A percentile compares a stretch with the other conserved stretches of the same genome.
phyloP scores from a whole-genome alignment of 345 rosid species.

The Sonneratia caseolaris region DNA sequence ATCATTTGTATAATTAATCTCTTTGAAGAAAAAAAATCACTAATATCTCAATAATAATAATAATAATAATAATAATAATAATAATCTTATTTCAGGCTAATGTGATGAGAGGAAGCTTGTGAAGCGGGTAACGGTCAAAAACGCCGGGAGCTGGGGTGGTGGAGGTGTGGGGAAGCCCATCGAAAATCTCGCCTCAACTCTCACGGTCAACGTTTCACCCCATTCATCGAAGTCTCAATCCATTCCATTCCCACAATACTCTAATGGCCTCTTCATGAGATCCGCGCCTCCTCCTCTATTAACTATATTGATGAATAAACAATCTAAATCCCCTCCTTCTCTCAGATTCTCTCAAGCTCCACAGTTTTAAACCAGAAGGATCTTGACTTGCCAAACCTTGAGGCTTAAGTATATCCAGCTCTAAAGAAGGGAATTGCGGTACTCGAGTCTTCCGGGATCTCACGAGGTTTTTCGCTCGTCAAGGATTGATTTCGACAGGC shows the following conservation, averaged over 20 bases:
- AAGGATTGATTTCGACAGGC: background rate
- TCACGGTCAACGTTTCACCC: conserved; percentile 16
- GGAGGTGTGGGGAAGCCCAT: background rate
- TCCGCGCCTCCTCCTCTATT: conserved; percentile 14
- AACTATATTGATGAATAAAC: background rate
- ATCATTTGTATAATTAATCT: too few relatives aligned
- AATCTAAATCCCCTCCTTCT: background rate
- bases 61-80: too few relatives aligned
- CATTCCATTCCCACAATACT: background rate
- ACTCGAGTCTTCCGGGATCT: background rate
- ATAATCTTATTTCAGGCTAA: background rate
- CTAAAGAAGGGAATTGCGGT: conserved; percentile 9
- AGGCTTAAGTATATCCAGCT: conserved; percentile 29
- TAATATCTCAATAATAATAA: too few relatives aligned
- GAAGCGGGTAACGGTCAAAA: background rate
- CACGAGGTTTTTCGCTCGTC: background rate
- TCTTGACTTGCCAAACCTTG: conserved; percentile 13
- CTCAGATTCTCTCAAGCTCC: background rate
- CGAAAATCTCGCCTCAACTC: background rate
- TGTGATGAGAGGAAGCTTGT: background rate
- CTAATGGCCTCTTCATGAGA: conserved; percentile 21
- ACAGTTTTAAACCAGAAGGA: background rate
- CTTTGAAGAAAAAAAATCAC: too few relatives aligned
- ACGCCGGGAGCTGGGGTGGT: background rate
- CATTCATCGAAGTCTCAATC: background rate